Evolutionary conservation across 2,329 filamentous ascomycete genomes (phyloP), one percentile per base, ranked within the genome.

Genomic region (Pyrenochaeta sp.): DNA sequence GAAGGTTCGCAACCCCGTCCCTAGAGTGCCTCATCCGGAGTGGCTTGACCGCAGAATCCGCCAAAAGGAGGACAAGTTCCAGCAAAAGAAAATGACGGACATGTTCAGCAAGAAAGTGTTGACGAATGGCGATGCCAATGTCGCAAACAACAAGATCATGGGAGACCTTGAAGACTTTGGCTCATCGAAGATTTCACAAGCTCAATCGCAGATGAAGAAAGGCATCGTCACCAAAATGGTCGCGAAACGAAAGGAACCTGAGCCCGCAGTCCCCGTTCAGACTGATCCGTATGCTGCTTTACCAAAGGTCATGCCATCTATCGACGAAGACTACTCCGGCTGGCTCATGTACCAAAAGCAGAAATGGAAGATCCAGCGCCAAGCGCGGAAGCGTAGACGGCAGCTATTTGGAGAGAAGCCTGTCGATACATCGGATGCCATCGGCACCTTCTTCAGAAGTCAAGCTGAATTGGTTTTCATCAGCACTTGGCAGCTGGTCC

Each of bases 11-110:
- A 99, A 99, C 63, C 94, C 94, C 0, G 93, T 97, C 1, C 95
- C 94, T 10, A 82, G 95, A 54, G 90, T 99, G 9, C 81, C 89
- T 6, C 95, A 99, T 73, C 94, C 94, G 0, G 95, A 99, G 41
- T 99, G 94, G 94, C 81, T 99, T 22, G 91, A 96, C 63, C 85
- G 90, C 46, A 83, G 93, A 39, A 96, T 99, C 72, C 90, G 94
- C 57, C 87, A 88, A 70, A 97, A 96, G 71, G 94, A 99, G 44
- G 94, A 99, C 74, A 92, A 88, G 68, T 87, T 97, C 80, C 96
- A 99, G 77, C 94, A 99, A 74, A 96, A 92, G 76, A 99, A 99
- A 75, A 88, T 99, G 78, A 99, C 93, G 0, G 94, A 97, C 63
- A 77, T 96, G 59, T 96, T 99, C 65, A 79, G 72, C 63, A 88